phyloP scores from a whole-genome alignment of 495 filamentous ascomycete genomes.

The Neurospora intermedia region DNA sequence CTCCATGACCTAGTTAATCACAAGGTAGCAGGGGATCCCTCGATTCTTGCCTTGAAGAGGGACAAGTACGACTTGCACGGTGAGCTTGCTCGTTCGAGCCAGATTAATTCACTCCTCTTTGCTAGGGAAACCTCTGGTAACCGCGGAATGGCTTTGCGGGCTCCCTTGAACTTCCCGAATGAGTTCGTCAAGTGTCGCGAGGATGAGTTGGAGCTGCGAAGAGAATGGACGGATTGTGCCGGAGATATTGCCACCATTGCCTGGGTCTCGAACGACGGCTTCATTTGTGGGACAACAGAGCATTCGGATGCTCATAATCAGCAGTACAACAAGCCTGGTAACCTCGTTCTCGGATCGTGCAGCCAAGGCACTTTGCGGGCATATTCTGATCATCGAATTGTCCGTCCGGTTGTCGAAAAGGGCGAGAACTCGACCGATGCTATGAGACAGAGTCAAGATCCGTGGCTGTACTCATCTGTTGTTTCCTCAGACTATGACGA shows the following conservation, averaged over 20 bases:
- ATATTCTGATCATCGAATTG: conserved; percentile 58
- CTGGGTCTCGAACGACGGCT: conserved; percentile 43
- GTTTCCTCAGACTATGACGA: conserved; percentile 62
- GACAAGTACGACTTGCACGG: conserved; percentile 17
- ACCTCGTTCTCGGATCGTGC: conserved; percentile 64
- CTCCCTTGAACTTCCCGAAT: conserved; percentile 26
- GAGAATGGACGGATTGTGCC: conserved; percentile 44
- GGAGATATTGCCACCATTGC: conserved; percentile 48
- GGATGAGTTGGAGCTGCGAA: conserved; percentile 31
- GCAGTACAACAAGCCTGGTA: conserved; percentile 74
- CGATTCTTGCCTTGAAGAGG: conserved; percentile 17
- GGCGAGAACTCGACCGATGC: conserved; percentile 44
- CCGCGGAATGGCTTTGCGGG: conserved; percentile 18
- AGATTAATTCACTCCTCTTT: conserved; percentile 24
- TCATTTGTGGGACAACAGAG: conserved; percentile 58
- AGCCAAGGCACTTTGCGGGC: conserved; percentile 44
- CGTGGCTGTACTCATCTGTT: conserved; percentile 65
- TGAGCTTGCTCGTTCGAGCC: conserved; percentile 15
- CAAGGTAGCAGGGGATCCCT: conserved; percentile 5
- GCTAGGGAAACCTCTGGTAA: conserved; percentile 30
- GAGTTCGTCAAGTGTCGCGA: conserved; percentile 31
- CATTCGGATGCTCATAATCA: conserved; percentile 65
- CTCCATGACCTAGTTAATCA: conserved; percentile 19
- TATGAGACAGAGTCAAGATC: conserved; percentile 54
- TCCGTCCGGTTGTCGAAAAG: conserved; percentile 38